Conservation (phyloP, 2,329 filamentous ascomycete species). For the Trichophyton schoenleinii region DNA sequence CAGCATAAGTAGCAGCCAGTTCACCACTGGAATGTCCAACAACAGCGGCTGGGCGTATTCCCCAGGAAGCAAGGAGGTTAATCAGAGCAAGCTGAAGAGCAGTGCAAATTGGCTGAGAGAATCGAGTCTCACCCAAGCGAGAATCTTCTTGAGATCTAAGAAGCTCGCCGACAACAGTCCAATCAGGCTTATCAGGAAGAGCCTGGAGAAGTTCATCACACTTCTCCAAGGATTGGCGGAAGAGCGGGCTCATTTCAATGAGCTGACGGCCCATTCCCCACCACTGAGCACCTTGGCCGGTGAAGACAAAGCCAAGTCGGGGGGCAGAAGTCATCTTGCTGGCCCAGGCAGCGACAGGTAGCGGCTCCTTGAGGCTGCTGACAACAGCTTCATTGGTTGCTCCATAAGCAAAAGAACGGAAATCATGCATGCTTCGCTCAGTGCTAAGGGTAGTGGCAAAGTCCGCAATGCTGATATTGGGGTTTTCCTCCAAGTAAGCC, state of each 20-base stretch:
- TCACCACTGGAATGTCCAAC: slow-evolving; percentile 29
- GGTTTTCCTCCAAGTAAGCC: slow-evolving; percentile 4
- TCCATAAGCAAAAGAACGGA: slow-evolving; percentile 3
- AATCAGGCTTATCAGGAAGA: slow-evolving; percentile 3
- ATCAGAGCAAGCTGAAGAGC: slow-evolving; percentile 26
- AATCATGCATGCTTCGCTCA: slow-evolving; percentile 4
- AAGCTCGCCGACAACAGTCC: slow-evolving; percentile 4
- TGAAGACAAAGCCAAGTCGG: slow-evolving; percentile 24
- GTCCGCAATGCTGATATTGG: slow-evolving; percentile 6
- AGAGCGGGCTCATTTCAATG: slow-evolving; percentile 3
- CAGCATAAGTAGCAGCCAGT: slow-evolving; percentile 26
- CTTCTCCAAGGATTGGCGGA: slow-evolving; percentile 3
- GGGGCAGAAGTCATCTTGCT: slow-evolving; percentile 12
- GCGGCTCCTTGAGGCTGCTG: slow-evolving; percentile 5
- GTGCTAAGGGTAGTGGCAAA: slow-evolving; percentile 4
- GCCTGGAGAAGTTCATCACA: slow-evolving; percentile 2
- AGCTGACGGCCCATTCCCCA: slow-evolving; percentile 25
- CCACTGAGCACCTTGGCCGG: slow-evolving; percentile 30
- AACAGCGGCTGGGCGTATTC: slow-evolving; percentile 18
- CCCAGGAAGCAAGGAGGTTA: slow-evolving; percentile 22
- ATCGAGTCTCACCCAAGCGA: slow-evolving; percentile 5
- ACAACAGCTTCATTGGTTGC: slow-evolving; percentile 2
- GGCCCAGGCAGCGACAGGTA: slow-evolving; percentile 20
- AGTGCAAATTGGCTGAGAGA: slow-evolving; percentile 9
- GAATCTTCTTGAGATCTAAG: slow-evolving; percentile 4